These are phyloP conservation scores for Quercus rubra DNA, from an alignment of 306 rosid species.

Conservation along the genomic window DNA sequence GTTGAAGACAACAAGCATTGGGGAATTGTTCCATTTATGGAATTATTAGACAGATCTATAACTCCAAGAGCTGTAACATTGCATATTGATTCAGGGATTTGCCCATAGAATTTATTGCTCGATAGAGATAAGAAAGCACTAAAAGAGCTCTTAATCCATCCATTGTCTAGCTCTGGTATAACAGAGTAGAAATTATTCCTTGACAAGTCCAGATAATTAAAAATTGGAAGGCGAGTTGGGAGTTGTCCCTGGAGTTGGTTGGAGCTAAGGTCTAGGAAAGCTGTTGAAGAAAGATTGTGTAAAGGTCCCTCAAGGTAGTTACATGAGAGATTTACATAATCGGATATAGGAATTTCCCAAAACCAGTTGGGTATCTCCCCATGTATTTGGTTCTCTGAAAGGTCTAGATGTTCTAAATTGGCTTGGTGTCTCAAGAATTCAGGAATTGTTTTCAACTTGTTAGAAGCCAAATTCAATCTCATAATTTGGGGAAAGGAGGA, in stretches of 20 bases:
- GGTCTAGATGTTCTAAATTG: neutral
- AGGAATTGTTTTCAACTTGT: neutral
- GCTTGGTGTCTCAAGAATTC: neutral
- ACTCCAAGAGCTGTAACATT: neutral
- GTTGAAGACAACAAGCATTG: conserved; percentile 8
- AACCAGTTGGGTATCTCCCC: neutral
- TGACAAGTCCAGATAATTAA: conserved; percentile 17
- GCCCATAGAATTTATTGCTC: neutral
- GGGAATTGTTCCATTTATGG: conserved; percentile 22
- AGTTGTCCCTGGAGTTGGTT: neutral
- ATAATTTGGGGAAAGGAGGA: neutral
- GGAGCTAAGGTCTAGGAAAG: conserved; percentile 24
- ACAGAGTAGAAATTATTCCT: conserved; percentile 12
- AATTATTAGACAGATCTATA: conserved; percentile 33
- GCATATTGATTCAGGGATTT: conserved; percentile 30
- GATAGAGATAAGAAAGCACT: conserved; percentile 17
- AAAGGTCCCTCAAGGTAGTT: neutral
- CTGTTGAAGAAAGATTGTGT: neutral
- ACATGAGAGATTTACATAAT: neutral
- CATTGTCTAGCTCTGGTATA: neutral
- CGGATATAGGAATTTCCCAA: fast-evolving
- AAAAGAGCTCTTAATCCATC: too few relatives aligned
- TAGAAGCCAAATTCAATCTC: neutral
- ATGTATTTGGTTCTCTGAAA: neutral
- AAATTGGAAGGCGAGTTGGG: fast-evolving